Percentiles rank a stretch among this genome's conserved stretches.
Evolutionary conservation across 2,329 filamentous ascomycete genomes (phyloP).

Genomic region (Claviceps capensis): DNA sequence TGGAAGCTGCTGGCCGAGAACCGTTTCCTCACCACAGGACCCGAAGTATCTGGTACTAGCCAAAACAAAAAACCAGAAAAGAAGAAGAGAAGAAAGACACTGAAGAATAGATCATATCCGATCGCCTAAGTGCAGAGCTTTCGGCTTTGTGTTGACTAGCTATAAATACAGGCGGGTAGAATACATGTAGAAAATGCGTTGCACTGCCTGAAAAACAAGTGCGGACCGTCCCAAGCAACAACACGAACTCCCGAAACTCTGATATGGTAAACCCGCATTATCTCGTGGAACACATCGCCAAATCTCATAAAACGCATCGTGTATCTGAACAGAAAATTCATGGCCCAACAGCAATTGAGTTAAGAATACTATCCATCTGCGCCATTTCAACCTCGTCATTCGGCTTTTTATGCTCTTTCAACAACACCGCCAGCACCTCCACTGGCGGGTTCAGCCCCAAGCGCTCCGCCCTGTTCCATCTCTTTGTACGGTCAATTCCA

Average conservation of each 20-base stretch:
- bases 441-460: conserved; percentile 80
- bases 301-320: conserved; percentile 2
- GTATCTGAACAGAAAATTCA: conserved; percentile 7
- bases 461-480: conserved; percentile 75
- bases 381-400: conserved; percentile 47
- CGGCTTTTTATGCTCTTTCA: conserved; percentile 52
- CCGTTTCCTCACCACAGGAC: conserved; percentile 69
- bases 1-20: conserved; percentile 50
- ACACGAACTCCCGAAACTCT: neutral
- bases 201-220: neutral
- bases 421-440: conserved; percentile 74
- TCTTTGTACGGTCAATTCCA: conserved; percentile 64
- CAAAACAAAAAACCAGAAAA: neutral
- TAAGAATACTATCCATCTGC: conserved; percentile 57
- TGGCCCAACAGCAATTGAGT: conserved; percentile 30
- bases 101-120: neutral
- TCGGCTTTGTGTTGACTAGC: neutral
- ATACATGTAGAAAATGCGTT: neutral
- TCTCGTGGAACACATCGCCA: neutral
- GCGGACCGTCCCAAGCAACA: neutral
- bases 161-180: neutral
- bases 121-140: neutral
- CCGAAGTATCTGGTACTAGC: conserved; percentile 84
- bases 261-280: neutral
- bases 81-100: neutral